These are phyloP conservation scores for Euphrasia arctica DNA, from an alignment of 305 asterid species.

Conservation along the genomic window DNA sequence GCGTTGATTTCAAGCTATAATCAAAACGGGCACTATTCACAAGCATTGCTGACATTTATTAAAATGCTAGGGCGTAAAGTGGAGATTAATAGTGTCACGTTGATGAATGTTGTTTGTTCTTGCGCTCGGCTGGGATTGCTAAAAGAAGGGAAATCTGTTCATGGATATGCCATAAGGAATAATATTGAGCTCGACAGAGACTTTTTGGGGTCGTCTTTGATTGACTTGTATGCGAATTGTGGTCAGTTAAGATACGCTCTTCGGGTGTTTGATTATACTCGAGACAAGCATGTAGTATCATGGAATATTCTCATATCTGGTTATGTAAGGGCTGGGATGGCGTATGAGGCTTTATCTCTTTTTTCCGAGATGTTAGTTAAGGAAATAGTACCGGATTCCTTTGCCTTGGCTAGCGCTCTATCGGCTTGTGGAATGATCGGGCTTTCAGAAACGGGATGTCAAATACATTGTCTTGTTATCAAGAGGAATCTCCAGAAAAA, in stretches of 20 bases:
- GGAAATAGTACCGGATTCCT: slow-evolving; percentile 67
- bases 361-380: slow-evolving; percentile 54
- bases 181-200: slow-evolving; percentile 43
- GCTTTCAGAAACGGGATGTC: slow-evolving; percentile 48
- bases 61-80: slow-evolving; percentile 42
- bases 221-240: slow-evolving; percentile 78
- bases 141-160: slow-evolving; percentile 64
- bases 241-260: slow-evolving; percentile 46
- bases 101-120: slow-evolving; percentile 63
- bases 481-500: slow-evolving; percentile 42
- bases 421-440: slow-evolving; percentile 67
- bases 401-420: slow-evolving; percentile 62
- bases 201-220: slow-evolving; percentile 62
- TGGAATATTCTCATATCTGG: slow-evolving; percentile 93
- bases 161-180: slow-evolving; percentile 54
- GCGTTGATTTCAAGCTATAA: slow-evolving; percentile 73
- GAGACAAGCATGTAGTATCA: slow-evolving; percentile 46
- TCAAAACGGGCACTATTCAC: slow-evolving; percentile 53
- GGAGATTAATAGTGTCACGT: slow-evolving; percentile 58
- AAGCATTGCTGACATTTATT: slow-evolving; percentile 45
- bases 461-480: slow-evolving; percentile 57
- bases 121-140: slow-evolving; percentile 72
- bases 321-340: slow-evolving; percentile 51
- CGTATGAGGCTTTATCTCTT: slow-evolving; percentile 54
- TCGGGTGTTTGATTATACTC: slow-evolving; percentile 41